phyloP scores from a whole-genome alignment of 2,329 filamentous ascomycete genomes.

The Pseudogymnoascus sp. region DNA sequence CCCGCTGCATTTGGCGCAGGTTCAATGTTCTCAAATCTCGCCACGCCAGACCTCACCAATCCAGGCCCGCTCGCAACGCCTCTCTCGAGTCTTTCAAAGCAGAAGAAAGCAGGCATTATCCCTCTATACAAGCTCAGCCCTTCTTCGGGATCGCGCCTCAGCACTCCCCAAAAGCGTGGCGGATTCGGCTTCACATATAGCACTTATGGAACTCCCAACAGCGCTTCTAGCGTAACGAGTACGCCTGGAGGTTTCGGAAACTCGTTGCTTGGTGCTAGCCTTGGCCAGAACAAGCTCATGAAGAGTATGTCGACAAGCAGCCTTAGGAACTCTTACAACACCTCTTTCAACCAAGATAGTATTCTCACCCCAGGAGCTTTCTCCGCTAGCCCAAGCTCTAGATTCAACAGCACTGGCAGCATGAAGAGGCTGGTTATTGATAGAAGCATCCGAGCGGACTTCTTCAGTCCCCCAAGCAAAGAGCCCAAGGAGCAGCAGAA shows the following conservation, averaged over 20 bases:
- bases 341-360: conserved; percentile 77
- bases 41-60: conserved; percentile 55
- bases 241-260: conserved; percentile 62
- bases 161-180: conserved; percentile 76
- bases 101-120: conserved; percentile 70
- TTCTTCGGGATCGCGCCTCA: conserved; percentile 67
- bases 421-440: conserved; percentile 93
- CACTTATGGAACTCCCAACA: conserved; percentile 76
- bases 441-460: conserved; percentile 69
- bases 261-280: conserved; percentile 57
- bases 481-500: conserved; percentile 39
- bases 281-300: conserved; percentile 56
- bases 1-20: conserved; percentile 85
- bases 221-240: conserved; percentile 57
- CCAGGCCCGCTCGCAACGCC: conserved; percentile 90
- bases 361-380: conserved; percentile 82
- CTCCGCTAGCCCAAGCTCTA: conserved; percentile 57
- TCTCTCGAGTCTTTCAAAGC: conserved; percentile 63
- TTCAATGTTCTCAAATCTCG: conserved; percentile 73
- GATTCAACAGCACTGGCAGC: conserved; percentile 60
- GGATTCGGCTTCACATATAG: conserved; percentile 93
- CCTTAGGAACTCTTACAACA: conserved; percentile 72
- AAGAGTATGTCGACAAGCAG: conserved; percentile 89
- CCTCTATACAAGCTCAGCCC: conserved; percentile 85
- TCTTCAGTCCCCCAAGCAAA: conserved; percentile 55